Evolutionary conservation across 2,329 filamentous ascomycete species (phyloP).

Genomic region (Cladosporium sp.): DNA sequence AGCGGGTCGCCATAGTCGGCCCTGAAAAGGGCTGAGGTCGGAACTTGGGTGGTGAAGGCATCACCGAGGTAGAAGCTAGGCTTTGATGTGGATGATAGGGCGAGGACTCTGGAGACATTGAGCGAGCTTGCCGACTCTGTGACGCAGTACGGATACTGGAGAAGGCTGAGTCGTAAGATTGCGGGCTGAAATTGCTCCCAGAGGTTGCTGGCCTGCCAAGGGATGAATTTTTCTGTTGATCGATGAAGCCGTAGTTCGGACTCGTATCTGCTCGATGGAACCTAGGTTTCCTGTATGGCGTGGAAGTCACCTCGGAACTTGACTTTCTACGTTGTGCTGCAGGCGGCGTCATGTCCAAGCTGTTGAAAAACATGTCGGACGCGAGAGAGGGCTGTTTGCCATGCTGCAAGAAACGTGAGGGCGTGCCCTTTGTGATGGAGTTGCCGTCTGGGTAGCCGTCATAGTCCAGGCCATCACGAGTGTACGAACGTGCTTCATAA

Average conservation of each 20-base stretch:
- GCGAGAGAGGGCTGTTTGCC: constrained; percentile 24
- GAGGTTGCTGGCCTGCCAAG: neutral
- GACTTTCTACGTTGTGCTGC: constrained; percentile 27
- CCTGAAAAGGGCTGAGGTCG: neutral
- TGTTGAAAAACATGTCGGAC: constrained; percentile 27
- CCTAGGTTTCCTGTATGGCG: constrained; percentile 28
- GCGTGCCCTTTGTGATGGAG: constrained; percentile 37
- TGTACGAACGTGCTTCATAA: constrained; percentile 23
- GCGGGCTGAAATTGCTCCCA: neutral
- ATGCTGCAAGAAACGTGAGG: constrained; percentile 37
- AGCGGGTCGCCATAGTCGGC: constrained; percentile 1
- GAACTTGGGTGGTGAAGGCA: neutral
- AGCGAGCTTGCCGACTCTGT: constrained; percentile 16
- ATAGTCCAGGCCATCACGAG: constrained; percentile 26
- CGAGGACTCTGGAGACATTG: neutral
- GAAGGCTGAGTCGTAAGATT: constrained; percentile 18
- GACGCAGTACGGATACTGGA: constrained; percentile 31
- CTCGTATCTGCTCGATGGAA: constrained; percentile 34
- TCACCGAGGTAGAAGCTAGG: neutral
- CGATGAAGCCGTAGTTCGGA: constrained; percentile 20
- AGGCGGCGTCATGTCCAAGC: constrained; percentile 17
- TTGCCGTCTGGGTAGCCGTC: constrained; percentile 37
- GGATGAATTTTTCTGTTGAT: neutral
- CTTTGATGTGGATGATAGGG: neutral
- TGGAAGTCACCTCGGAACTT: constrained; percentile 27